Base-by-base conservation (phyloP, 2,329 filamentous ascomycete genomes). In the Arthrobotrys entomopaga region DNA sequence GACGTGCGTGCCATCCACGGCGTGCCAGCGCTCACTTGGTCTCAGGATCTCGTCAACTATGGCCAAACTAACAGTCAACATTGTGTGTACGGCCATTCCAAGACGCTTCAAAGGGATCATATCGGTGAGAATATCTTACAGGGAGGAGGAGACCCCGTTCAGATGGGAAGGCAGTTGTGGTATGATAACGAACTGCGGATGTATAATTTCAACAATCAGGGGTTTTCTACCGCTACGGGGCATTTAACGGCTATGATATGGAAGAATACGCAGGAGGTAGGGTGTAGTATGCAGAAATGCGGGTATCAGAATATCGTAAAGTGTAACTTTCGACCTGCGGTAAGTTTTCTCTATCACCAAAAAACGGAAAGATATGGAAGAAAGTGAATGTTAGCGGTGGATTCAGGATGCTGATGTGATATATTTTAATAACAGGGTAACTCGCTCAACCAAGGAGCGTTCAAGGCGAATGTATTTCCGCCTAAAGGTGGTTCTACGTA, bases 221-320 rank as follows among this genome's bases (percentile, higher is more conserved):
- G 58, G 3, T 75, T 46, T 22, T 59, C 58, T 11, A 40, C n/a
- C 3, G 38, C 60, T 15, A 75, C 63, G 0, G 71, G 64, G 19
- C 71, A 75, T 16, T 19, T 69, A 16, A 75, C 71, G 3, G 56
- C 61, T 46, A 69, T 75, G 43, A 43, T 75, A 0, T 75, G 71
- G 71, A 75, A 69, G 58, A 22, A 10, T 1, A 75, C 64, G 1
- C 69, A 56, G 15, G 46, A 65, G 10, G 53, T 75, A 7, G 71
- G 71, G 2, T 75, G 71, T 22, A 50, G 49, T 20, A 60, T 64
- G 0, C 26, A 57, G 19, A 66, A 63, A 19, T 66, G 61, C n/a
- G n/a, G 40, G 13, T 54, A 34, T 46, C 54, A 60, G 0, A 66
- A 42, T 6, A 63, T 57, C 19, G 49, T 74, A 7, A 74, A 74